Evolutionary conservation across 2,329 filamentous ascomycete species (phyloP).

Genomic region (Zopfia rhizophila): DNA sequence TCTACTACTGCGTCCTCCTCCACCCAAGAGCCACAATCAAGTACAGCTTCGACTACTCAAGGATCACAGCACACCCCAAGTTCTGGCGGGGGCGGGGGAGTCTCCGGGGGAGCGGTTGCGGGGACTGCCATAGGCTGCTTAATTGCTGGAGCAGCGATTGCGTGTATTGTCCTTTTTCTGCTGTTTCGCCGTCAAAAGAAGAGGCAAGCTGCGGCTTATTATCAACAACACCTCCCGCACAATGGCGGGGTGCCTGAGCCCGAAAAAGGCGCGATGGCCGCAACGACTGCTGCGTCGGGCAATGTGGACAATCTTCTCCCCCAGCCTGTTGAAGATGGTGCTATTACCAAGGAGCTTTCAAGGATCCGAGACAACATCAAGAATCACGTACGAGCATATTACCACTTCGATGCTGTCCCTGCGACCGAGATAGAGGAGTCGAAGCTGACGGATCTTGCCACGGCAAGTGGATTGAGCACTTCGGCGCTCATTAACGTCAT

Average conservation of each 20-base stretch:
- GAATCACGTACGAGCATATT: slow-evolving; percentile 35
- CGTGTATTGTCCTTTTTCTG: slow-evolving; percentile 19
- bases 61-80: too few species aligned
- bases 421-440: slow-evolving; percentile 14
- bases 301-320: slow-evolving; percentile 31
- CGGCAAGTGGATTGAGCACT: slow-evolving; percentile 18
- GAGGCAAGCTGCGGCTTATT: slow-evolving; percentile 1
- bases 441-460: slow-evolving; percentile 16
- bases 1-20: too few species aligned
- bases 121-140: slow-evolving; percentile 33
- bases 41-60: too few species aligned
- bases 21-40: too few species aligned
- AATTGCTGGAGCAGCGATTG: slow-evolving; percentile 26
- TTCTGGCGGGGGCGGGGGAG: too few species aligned
- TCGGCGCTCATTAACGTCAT: slow-evolving; percentile 14
- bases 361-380: slow-evolving; percentile 38
- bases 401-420: slow-evolving; percentile 19
- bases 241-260: not conserved
- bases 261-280: slow-evolving; percentile 1
- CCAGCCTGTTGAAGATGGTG: slow-evolving; percentile 34
- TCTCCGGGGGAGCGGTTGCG: slow-evolving; percentile 25
- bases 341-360: slow-evolving; percentile 29
- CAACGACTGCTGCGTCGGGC: not conserved
- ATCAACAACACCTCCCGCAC: slow-evolving; percentile 2
- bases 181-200: slow-evolving; percentile 25